Evolutionary conservation across 768 basidiomycete genomes (phyloP).

Genomic region (Suillus subalutaceus): DNA sequence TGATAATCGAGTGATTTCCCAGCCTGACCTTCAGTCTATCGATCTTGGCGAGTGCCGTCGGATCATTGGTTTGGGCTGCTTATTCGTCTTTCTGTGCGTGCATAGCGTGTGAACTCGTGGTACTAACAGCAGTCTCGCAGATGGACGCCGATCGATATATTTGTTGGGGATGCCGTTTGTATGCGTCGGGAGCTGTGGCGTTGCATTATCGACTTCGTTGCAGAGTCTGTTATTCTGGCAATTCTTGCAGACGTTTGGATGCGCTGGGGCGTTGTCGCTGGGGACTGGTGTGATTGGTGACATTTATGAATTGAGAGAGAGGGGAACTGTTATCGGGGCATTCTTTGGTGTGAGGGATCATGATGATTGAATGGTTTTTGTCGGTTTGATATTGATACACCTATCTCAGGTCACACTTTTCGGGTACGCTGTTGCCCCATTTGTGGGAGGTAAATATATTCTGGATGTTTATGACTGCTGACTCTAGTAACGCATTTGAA

Average conservation of each 20-base stretch:
- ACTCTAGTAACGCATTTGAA: neutral
- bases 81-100: slow-evolving; percentile 52
- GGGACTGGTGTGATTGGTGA: slow-evolving; percentile 67
- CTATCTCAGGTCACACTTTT: slow-evolving; percentile 47
- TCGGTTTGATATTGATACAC: neutral
- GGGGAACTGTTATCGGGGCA: slow-evolving; percentile 60
- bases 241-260: slow-evolving; percentile 66
- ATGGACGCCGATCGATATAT: slow-evolving; percentile 69
- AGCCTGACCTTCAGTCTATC: slow-evolving; percentile 56
- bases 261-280: slow-evolving; percentile 54
- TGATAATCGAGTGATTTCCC: too few species aligned
- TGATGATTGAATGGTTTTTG: slow-evolving; percentile 14
- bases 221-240: slow-evolving; percentile 59
- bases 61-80: slow-evolving; percentile 54
- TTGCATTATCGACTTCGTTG: slow-evolving; percentile 48
- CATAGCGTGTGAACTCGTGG: neutral
- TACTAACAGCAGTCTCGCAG: slow-evolving; percentile 33
- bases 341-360: slow-evolving; percentile 49
- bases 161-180: slow-evolving; percentile 61
- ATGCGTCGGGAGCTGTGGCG: slow-evolving; percentile 60
- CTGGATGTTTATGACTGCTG: neutral
- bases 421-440: slow-evolving; percentile 63
- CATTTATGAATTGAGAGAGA: slow-evolving; percentile 65
- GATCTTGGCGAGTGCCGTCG: slow-evolving; percentile 47
- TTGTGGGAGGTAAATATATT: slow-evolving; percentile 49